Evolutionary conservation across 2,329 filamentous ascomycete genomes (phyloP).

Genomic region (Arthrinium phaeospermum): DNA sequence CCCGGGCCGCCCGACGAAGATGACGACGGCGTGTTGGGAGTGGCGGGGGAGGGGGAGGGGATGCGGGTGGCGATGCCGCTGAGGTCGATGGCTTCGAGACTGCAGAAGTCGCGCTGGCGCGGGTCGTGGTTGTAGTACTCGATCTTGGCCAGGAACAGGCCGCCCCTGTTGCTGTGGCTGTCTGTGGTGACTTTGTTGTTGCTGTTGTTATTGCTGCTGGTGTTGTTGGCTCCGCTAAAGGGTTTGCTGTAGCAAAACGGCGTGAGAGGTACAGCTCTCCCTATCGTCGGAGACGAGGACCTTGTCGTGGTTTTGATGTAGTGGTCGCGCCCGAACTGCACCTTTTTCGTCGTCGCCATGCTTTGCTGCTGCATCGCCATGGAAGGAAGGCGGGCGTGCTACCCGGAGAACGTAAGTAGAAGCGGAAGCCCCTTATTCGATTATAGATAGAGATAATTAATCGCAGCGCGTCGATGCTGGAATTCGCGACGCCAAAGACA

Average conservation of each 20-base stretch:
- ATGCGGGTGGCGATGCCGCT: background rate
- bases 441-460: too few species aligned
- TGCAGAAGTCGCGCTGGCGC: conserved; percentile 1
- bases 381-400: too few species aligned
- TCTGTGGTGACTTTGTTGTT: background rate
- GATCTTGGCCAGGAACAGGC: conserved; percentile 4
- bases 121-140: conserved; percentile 17
- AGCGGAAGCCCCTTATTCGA: background rate
- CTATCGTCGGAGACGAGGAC: background rate
- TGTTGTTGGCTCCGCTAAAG: background rate
- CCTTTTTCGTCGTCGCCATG: conserved; percentile 6
- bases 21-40: too few species aligned
- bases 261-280: background rate
- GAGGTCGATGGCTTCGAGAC: conserved; percentile 12
- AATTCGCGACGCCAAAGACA: background rate
- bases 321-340: conserved; percentile 1
- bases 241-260: background rate
- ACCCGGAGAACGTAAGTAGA: background rate
- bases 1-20: background rate
- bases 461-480: background rate
- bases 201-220: background rate
- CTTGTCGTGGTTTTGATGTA: background rate
- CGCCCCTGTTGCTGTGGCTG: background rate
- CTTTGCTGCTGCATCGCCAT: background rate
- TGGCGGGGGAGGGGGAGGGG: background rate